These are phyloP conservation scores for Hericium erinaceus DNA, from an alignment of 768 basidiomycete genomes.

Conservation along the genomic window DNA sequence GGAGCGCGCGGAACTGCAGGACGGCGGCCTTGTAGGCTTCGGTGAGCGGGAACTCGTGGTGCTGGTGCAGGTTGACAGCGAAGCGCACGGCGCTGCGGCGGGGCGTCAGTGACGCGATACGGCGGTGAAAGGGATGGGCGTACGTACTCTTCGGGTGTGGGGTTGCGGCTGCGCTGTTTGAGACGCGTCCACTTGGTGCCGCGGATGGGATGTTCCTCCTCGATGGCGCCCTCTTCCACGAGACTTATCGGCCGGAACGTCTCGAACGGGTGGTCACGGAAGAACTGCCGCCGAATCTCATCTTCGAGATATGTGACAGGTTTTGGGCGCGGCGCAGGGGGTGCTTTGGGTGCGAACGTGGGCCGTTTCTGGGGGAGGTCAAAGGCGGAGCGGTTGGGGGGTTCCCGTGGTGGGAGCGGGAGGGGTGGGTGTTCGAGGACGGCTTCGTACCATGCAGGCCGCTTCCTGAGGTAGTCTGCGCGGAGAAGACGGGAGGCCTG, in stretches of 20 bases:
- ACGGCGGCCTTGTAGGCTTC: slow-evolving; percentile 75
- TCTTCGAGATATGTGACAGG: slow-evolving; percentile 79
- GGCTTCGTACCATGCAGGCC: slow-evolving; percentile 79
- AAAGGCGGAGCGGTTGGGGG: slow-evolving; percentile 45
- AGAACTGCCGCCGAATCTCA: slow-evolving; percentile 81
- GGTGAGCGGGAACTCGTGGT: slow-evolving; percentile 56
- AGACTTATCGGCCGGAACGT: slow-evolving; percentile 74
- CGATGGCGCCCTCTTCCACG: slow-evolving; percentile 58
- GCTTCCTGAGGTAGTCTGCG: slow-evolving; percentile 46
- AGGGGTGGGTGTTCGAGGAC: slow-evolving; percentile 86
- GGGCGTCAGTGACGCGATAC: slow-evolving; percentile 7
- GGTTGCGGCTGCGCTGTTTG: slow-evolving; percentile 73
- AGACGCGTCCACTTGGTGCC: slow-evolving; percentile 71
- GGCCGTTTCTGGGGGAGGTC: slow-evolving; percentile 27
- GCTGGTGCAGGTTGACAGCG: slow-evolving; percentile 64
- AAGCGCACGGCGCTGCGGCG: slow-evolving; percentile 63
- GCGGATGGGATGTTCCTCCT: slow-evolving; percentile 43
- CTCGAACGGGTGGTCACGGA: slow-evolving; percentile 94
- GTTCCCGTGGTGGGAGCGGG: slow-evolving; percentile 69
- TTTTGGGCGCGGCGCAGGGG: slow-evolving; percentile 27
- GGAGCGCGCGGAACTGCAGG: slow-evolving; percentile 80
- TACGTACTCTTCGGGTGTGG: slow-evolving; percentile 84
- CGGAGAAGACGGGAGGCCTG: slow-evolving; percentile 75
- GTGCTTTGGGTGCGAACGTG: slow-evolving; percentile 2
- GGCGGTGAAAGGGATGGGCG: background rate